Evolutionary conservation across 2,329 filamentous ascomycete genomes (phyloP).

Genomic region (Exophiala lecanii-corni): DNA sequence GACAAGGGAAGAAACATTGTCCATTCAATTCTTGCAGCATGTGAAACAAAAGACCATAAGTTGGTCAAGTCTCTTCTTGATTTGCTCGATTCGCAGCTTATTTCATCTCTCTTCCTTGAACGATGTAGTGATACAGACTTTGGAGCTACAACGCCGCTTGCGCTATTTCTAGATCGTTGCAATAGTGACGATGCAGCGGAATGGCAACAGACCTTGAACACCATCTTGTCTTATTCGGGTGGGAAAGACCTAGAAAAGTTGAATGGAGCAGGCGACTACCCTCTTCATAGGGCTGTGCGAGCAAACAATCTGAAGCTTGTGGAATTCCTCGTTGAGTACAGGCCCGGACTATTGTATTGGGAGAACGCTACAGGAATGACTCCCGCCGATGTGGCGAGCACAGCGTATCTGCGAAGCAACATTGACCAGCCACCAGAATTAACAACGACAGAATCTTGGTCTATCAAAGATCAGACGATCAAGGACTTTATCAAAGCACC

Average conservation of each 20-base stretch:
- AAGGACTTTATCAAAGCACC: conserved; percentile 8
- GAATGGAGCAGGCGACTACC: conserved; percentile 42
- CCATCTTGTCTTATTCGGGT: conserved; percentile 54
- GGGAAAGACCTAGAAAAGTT: conserved; percentile 47
- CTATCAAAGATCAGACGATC: conserved; percentile 6
- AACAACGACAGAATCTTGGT: background rate
- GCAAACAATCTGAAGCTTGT: conserved; percentile 42
- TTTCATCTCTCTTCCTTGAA: conserved; percentile 31
- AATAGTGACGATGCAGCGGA: conserved; percentile 13
- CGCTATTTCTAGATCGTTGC: conserved; percentile 47
- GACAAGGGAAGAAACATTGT: conserved; percentile 61
- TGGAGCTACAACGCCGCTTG: conserved; percentile 60
- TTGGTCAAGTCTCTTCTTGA: conserved; percentile 57
- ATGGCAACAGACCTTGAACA: conserved; percentile 34
- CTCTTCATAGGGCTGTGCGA: conserved; percentile 37
- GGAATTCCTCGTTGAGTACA: conserved; percentile 56
- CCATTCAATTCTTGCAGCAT: conserved; percentile 49
- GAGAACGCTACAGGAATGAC: conserved; percentile 76
- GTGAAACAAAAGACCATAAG: conserved; percentile 33
- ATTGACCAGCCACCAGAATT: conserved; percentile 20
- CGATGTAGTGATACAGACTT: conserved; percentile 46
- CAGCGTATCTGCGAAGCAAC: conserved; percentile 37
- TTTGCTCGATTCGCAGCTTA: conserved; percentile 51
- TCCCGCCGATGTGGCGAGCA: conserved; percentile 62
- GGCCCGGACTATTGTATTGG: conserved; percentile 58